Evolutionary conservation across 768 basidiomycete genomes (phyloP), one percentile per base, ranked within the genome.

Genomic region (Strobilomyces confusus): DNA sequence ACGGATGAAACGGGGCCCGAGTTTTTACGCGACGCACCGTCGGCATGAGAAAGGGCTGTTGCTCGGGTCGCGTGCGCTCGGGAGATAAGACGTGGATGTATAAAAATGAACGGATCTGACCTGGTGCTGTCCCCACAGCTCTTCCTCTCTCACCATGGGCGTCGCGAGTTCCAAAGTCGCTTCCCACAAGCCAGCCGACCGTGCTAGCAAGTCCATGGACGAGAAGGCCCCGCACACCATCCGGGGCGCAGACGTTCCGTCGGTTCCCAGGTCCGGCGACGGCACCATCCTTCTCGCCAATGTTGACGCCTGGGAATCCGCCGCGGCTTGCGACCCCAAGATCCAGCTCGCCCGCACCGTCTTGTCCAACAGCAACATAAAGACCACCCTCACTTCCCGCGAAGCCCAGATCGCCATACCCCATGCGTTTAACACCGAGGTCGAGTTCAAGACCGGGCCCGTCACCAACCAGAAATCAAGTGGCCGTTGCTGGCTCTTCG

Each of bases 401-500:
- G 64, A 77, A 8, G 80, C 87, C 2, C 66, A 68, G 55, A 76
- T 91, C 51, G 73, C 79, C 3, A 86, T 89, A 64, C 71, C 77
- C 42, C 88, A 91, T 67, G 78, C 95, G 48, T 97, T 95, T 78
- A 95, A 93, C 69, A 78, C 83, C 59, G 75, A 82, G 56, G 64
- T 97, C 20, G 86, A 86, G 50, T 87, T 87, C 73, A 88, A 89
- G 76, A 84, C 92, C 1, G 81, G 79, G 2, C 92, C 92, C 11
- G 75, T 94, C 58, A 94, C 92, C 13, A 81, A 87, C 70, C 93
- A 95, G 80, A 88, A 84, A 73, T 83, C 79, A 65, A 89, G 86
- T 52, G 95, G 95, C 1, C 77, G 95, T 44, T 98, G 95, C 75
- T 98, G 95, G 95, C 77, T 97, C 9, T 98, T 98, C 68, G 90